Evolutionary conservation across 1,139 yeast genomes (phyloP).

Genomic region (Suhomyces kunorum): DNA sequence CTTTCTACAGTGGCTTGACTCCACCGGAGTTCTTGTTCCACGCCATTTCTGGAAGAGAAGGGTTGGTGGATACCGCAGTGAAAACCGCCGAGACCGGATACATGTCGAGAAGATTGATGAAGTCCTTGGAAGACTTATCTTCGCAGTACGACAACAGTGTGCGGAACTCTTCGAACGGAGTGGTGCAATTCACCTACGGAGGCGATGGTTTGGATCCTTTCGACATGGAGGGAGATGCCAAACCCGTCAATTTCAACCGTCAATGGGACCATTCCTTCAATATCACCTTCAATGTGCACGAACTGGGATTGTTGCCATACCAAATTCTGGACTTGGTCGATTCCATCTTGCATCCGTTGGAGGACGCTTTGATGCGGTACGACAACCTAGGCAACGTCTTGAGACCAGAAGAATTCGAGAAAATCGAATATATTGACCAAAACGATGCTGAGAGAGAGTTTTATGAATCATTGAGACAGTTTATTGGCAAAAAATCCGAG

Average conservation of each 20-base stretch:
- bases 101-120: conserved; percentile 98
- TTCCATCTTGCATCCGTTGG: conserved; percentile 60
- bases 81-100: conserved; percentile 99
- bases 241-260: conserved; percentile 88
- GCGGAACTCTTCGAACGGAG: conserved; percentile 91
- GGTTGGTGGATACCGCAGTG: conserved; percentile 98
- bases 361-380: conserved; percentile 56
- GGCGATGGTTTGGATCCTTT: conserved; percentile 98
- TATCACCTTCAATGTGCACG: conserved; percentile 61
- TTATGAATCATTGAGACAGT: conserved; percentile 71
- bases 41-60: conserved; percentile 99
- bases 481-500: conserved; percentile 56
- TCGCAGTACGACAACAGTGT: conserved; percentile 94
- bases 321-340: conserved; percentile 61
- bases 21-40: conserved; percentile 98
- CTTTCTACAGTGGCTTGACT: conserved; percentile 88
- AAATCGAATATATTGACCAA: conserved; percentile 71
- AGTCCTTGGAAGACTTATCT: conserved; percentile 93
- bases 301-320: conserved; percentile 67
- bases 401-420: conserved; percentile 36
- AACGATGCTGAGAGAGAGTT: conserved; percentile 84
- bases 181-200: conserved; percentile 97
- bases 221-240: conserved; percentile 99
- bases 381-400: conserved; percentile 73
- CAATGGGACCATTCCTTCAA: conserved; percentile 94